Evolutionary conservation across 768 basidiomycete species (phyloP).

Genomic region (Jaapia argillacea): DNA sequence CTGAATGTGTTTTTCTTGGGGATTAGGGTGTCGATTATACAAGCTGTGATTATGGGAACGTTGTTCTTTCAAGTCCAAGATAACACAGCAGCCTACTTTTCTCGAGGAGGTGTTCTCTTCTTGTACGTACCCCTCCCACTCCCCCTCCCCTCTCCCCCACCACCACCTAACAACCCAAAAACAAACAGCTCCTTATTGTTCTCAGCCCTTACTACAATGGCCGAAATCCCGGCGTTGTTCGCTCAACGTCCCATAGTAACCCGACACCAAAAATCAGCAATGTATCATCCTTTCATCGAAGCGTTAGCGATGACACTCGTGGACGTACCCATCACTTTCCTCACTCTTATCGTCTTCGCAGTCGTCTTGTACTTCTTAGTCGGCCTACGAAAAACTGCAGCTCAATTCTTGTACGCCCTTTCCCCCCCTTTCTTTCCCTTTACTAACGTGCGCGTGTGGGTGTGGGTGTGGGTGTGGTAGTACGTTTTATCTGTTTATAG

Average conservation of each 20-base stretch:
- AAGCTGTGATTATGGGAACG: slow-evolving; percentile 55
- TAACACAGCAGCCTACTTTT: slow-evolving; percentile 24
- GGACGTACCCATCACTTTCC: slow-evolving; percentile 24
- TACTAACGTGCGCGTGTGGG: slow-evolving; percentile 6
- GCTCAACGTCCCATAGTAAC: slow-evolving; percentile 28
- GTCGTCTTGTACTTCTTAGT: slow-evolving; percentile 64
- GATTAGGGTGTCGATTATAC: slow-evolving; percentile 11
- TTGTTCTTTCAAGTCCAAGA: slow-evolving; percentile 25
- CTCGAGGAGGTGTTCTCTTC: slow-evolving; percentile 28
- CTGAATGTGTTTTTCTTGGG: slow-evolving; percentile 9
- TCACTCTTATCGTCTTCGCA: slow-evolving; percentile 48
- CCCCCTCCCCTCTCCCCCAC: slow-evolving; percentile 4
- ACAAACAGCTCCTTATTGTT: slow-evolving; percentile 20
- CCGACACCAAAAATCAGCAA: slow-evolving; percentile 30
- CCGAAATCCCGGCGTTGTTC: slow-evolving; percentile 21
- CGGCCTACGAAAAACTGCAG: slow-evolving; percentile 29
- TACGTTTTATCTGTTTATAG: slow-evolving; percentile 62
- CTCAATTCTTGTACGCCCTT: slow-evolving; percentile 27
- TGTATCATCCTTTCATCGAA: slow-evolving; percentile 30
- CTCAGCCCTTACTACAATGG: slow-evolving; percentile 24
- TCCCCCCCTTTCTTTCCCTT: not conserved
- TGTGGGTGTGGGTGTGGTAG: not conserved
- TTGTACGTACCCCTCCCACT: slow-evolving; percentile 28
- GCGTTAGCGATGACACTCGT: slow-evolving; percentile 28
- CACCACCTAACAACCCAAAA: too few species aligned